phyloP scores from a whole-genome alignment of 768 basidiomycete genomes.

The Pholiota conissans region DNA sequence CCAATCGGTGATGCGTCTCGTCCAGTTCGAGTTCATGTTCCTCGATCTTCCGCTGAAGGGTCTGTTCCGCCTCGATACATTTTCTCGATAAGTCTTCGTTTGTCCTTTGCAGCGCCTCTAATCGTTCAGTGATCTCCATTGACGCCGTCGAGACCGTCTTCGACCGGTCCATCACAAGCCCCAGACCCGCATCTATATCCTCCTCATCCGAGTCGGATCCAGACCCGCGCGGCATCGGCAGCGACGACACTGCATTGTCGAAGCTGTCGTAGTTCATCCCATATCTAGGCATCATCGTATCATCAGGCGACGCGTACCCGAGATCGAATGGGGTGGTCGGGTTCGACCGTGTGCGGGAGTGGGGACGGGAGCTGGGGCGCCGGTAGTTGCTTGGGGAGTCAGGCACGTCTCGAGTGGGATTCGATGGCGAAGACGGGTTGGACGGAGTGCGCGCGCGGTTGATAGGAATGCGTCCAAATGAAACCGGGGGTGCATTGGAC shows the following conservation, averaged over 20 bases:
- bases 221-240: constrained; percentile 57
- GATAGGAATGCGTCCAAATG: constrained; percentile 44
- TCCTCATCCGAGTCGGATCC: constrained; percentile 56
- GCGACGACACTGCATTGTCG: constrained; percentile 46
- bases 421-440: constrained; percentile 62
- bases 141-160: constrained; percentile 64
- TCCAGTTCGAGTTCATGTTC: constrained; percentile 86
- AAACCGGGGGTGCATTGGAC: constrained; percentile 32
- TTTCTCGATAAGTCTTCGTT: constrained; percentile 79
- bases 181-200: constrained; percentile 54
- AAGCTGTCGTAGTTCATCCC: constrained; percentile 34
- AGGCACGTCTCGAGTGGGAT: constrained; percentile 21
- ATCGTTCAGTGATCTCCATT: constrained; percentile 67
- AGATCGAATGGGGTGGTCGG: constrained; percentile 40
- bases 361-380: constrained; percentile 52
- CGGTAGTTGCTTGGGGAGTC: constrained; percentile 21
- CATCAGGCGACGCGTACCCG: constrained; percentile 41
- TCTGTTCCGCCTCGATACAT: constrained; percentile 71
- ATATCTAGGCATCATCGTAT: constrained; percentile 25
- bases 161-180: constrained; percentile 61
- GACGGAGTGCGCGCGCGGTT: constrained; percentile 69
- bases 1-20: constrained; percentile 73
- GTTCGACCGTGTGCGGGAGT: constrained; percentile 61
- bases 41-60: constrained; percentile 59
- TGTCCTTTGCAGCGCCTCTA: constrained; percentile 70